Percentiles rank a stretch among this genome's conserved stretches.
Evolutionary conservation across 2,329 filamentous ascomycete species (phyloP).

Genomic region (Colletotrichum nymphaeae): DNA sequence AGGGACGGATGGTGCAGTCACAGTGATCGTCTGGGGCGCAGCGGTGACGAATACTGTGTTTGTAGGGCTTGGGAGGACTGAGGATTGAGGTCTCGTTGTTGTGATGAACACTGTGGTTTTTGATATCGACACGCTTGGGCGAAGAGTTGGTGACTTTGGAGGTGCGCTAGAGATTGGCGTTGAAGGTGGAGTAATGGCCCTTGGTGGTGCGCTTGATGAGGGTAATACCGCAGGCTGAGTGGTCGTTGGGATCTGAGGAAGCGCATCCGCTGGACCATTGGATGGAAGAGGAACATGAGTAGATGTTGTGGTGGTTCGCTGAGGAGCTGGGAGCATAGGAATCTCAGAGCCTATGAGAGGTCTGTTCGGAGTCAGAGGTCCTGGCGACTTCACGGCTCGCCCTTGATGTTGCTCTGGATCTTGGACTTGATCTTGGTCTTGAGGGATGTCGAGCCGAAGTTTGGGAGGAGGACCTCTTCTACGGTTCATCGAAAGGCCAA

Average conservation of each 20-base stretch:
- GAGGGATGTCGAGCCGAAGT: neutral
- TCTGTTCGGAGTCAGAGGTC: conserved; percentile 1
- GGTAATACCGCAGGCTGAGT: too few relatives aligned
- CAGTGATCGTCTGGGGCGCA: neutral
- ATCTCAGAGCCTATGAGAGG: neutral
- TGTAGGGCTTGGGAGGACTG: neutral
- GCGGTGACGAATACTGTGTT: conserved; percentile 3
- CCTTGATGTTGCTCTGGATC: neutral
- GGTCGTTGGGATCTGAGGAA: too few relatives aligned
- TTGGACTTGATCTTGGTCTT: neutral
- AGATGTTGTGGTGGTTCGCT: neutral
- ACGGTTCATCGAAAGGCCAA: neutral
- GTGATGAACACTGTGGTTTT: too few relatives aligned
- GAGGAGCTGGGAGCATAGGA: neutral
- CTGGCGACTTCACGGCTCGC: neutral
- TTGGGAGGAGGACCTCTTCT: neutral
- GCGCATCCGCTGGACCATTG: too few relatives aligned
- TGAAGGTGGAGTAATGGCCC: too few relatives aligned
- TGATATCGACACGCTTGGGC: too few relatives aligned
- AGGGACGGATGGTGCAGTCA: neutral
- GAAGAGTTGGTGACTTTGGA: neutral
- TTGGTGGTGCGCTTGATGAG: too few relatives aligned
- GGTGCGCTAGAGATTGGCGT: neutral
- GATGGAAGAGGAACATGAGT: neutral
- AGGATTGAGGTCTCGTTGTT: neutral